Evolutionary conservation across 805 yeast species (phyloP), one percentile per base, ranked within the genome.

Genomic region (Lachancea dasiensis): DNA sequence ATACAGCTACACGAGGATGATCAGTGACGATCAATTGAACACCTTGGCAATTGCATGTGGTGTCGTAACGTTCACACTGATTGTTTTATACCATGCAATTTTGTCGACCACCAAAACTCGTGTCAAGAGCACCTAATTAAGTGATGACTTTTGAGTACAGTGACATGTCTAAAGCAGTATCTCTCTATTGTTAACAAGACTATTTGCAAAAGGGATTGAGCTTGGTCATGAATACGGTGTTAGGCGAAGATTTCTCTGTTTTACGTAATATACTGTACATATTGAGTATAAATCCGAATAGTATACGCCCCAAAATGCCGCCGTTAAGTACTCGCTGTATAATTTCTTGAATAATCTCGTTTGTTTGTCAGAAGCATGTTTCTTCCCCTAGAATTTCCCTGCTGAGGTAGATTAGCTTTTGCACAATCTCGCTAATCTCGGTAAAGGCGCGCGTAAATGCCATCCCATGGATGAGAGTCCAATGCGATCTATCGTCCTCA

Each of bases 21-120:
- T 89, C 53, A 69, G 85, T 11, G 97, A 89, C 69, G 68, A 68
- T 39, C 92, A 86, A 61, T 72, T 89, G 58, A 77, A 87, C 59
- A 64, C 74, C 34, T 65, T 86, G 31, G 94, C 85, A 35, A 70
- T 85, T 31, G 61, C 76, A 9, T 80, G 83, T 48, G 97, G 96
- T 4, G 59, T 86, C 39, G 56, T 75, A 5, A 77, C 92, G 45
- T 72, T 86, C 59, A 70, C 77, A 2, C 68, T 89, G 49, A 82
- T 87, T 26, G 63, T 84, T 31, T 65, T 81, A 3, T 89, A 81
- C 63, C 92, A 86, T 47, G 71, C 79, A 23, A 68, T 81, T 23
- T 61, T 73, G 29, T 71, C 83, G 18, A 77, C 77, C 9, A 24
- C 39, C 2, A 36, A 23, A 20, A 26, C 16, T 19, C 25, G 7